phyloP scores from a whole-genome alignment of 202 grass and related monocot genomes.

The Schoenoplectus triqueter region DNA sequence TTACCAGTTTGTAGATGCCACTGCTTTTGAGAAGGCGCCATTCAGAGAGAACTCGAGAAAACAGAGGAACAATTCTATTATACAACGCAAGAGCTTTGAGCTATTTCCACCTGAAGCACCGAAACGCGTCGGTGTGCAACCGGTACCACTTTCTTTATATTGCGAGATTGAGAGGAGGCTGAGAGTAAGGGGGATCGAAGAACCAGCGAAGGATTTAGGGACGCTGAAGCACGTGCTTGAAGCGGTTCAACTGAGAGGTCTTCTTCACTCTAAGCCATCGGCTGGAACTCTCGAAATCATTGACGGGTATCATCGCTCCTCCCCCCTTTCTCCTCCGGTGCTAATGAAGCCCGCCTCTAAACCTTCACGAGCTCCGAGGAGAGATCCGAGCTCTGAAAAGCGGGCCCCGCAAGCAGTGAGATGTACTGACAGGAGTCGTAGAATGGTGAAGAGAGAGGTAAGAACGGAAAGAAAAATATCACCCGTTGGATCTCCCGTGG shows the following conservation, averaged over 20 bases:
- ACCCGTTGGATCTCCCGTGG: conserved; percentile 24
- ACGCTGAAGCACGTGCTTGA: conserved; percentile 92
- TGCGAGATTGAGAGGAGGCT: conserved; percentile 80
- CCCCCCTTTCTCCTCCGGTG: conserved; percentile 48
- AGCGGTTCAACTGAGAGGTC: conserved; percentile 85
- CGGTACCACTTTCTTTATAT: conserved; percentile 64
- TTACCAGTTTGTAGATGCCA: conserved; percentile 69
- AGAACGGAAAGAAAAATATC: background rate
- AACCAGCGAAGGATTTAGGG: conserved; percentile 66
- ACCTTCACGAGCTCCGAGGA: background rate
- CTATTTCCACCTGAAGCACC: conserved; percentile 37
- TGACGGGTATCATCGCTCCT: background rate
- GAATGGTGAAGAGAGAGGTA: background rate
- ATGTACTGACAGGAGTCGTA: background rate
- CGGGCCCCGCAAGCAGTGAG: conserved; percentile 11
- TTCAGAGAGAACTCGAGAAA: conserved; percentile 7
- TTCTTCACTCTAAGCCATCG: conserved; percentile 49
- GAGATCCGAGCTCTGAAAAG: conserved; percentile 25
- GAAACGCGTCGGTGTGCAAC: conserved; percentile 41
- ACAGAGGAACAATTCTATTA: conserved; percentile 16
- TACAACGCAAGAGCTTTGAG: conserved; percentile 35
- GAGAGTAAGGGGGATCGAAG: conserved; percentile 71
- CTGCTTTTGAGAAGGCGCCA: conserved; percentile 50
- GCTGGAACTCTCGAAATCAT: background rate
- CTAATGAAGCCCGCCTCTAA: conserved; percentile 50